These are phyloP conservation scores for Calendula officinalis DNA, from an alignment of 129 eudicot species.

Conservation along the genomic window DNA sequence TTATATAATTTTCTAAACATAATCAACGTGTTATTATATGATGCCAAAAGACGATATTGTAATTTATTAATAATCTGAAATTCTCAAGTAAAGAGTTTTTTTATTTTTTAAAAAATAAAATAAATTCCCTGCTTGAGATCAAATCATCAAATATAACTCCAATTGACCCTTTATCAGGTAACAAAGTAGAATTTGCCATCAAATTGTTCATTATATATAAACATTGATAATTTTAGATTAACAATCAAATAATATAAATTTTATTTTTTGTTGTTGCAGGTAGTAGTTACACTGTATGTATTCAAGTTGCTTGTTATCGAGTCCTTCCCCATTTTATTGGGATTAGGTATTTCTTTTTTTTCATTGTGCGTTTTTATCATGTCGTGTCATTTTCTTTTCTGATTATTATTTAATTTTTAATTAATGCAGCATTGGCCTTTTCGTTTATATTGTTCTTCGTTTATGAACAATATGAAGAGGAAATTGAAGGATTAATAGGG, in stretches of 20 bases:
- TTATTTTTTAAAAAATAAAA: too few species aligned
- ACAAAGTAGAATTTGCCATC: not conserved
- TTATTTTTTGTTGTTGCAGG: constrained; percentile 37
- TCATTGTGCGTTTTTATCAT: not conserved
- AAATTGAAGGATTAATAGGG: constrained; percentile 50
- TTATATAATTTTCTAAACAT: not conserved
- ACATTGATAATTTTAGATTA: not conserved
- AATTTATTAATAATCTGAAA: not conserved
- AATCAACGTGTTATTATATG: not conserved
- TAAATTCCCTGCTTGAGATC: not conserved
- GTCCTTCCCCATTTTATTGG: constrained; percentile 56
- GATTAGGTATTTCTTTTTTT: constrained; percentile 49
- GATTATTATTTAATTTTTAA: constrained; percentile 20
- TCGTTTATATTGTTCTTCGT: constrained; percentile 60
- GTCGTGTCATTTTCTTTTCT: not conserved
- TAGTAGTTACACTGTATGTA: constrained; percentile 42
- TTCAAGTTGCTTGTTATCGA: constrained; percentile 49
- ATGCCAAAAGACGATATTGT: too few species aligned
- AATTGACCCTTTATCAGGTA: not conserved
- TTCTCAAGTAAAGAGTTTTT: too few species aligned
- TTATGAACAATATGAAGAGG: constrained; percentile 82
- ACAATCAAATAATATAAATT: not conserved
- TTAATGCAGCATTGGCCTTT: constrained; percentile 63
- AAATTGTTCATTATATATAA: constrained; percentile 1
- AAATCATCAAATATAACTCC: not conserved